Percentiles rank a stretch among this genome's conserved stretches.
phyloP scores from a whole-genome alignment of 495 filamentous ascomycete species.

The Neurospora sp. region DNA sequence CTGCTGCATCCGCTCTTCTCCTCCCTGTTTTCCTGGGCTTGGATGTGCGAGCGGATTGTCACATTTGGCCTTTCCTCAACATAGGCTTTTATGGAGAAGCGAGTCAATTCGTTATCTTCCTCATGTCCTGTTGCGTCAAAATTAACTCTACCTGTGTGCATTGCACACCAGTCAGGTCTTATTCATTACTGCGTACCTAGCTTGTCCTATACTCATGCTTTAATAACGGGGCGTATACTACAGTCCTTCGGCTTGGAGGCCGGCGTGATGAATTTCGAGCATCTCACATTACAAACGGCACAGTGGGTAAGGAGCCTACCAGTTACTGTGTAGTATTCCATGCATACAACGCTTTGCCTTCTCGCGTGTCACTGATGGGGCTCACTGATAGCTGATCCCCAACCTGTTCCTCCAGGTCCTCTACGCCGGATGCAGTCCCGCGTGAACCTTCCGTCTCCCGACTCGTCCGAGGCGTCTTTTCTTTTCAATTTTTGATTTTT shows the following conservation, averaged over 20 bases:
- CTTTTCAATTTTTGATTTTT: not conserved
- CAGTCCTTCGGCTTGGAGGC: not conserved
- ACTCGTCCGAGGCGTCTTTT: not conserved
- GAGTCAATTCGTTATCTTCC: not conserved
- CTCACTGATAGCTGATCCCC: not conserved
- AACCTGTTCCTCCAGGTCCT: not conserved
- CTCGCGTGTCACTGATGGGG: not conserved
- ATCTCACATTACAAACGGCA: not conserved
- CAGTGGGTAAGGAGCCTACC: not conserved
- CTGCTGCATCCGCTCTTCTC: not conserved
- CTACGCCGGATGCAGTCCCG: not conserved
- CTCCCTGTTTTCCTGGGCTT: not conserved
- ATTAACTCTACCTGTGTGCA: not conserved
- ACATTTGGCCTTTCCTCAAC: not conserved
- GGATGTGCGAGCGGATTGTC: not conserved
- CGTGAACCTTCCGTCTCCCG: not conserved
- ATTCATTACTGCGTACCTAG: not conserved
- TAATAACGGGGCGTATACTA: not conserved
- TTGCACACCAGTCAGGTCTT: not conserved
- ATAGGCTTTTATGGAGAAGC: not conserved
- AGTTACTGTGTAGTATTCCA: not conserved
- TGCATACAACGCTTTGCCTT: not conserved
- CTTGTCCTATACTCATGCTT: not conserved
- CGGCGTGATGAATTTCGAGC: not conserved
- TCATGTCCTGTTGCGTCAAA: not conserved